These are phyloP conservation scores for Solanum raphanifolium DNA, from an alignment of 257 asterid genomes.

Conservation along the genomic window DNA sequence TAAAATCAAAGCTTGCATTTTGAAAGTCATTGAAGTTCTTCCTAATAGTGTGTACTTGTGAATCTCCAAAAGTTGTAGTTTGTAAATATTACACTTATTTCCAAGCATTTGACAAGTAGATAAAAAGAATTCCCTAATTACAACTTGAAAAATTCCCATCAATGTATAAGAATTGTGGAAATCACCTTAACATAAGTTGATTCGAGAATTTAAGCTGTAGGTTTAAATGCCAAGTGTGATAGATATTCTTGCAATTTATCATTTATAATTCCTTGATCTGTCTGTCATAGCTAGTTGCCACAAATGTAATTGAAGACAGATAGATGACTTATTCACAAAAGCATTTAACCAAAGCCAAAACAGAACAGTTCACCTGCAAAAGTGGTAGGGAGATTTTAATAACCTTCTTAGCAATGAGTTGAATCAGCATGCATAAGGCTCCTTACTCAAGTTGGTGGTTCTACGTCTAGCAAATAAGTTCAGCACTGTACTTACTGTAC, in stretches of 20 bases:
- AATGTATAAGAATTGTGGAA: background rate
- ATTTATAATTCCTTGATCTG: background rate
- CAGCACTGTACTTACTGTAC: background rate
- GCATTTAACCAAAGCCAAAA: background rate
- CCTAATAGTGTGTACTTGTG: background rate
- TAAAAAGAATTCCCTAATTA: no score
- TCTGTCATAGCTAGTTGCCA: background rate
- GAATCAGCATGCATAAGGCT: background rate
- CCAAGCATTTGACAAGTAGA: background rate
- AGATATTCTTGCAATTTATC: background rate
- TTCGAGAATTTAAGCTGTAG: background rate
- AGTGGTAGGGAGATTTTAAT: background rate
- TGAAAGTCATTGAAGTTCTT: background rate
- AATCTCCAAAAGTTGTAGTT: background rate
- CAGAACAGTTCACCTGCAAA: background rate
- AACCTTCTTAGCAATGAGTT: background rate
- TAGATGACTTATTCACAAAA: background rate
- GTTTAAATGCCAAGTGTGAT: background rate
- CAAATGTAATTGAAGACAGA: background rate
- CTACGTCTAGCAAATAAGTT: background rate
- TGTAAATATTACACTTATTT: background rate
- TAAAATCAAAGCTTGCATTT: background rate
- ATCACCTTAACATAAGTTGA: background rate
- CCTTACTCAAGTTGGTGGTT: background rate
- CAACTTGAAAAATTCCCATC: no score